These are phyloP conservation scores for Puccinia novopanici DNA, from an alignment of 1,284 basidiomycete genomes.

Conservation along the genomic window DNA sequence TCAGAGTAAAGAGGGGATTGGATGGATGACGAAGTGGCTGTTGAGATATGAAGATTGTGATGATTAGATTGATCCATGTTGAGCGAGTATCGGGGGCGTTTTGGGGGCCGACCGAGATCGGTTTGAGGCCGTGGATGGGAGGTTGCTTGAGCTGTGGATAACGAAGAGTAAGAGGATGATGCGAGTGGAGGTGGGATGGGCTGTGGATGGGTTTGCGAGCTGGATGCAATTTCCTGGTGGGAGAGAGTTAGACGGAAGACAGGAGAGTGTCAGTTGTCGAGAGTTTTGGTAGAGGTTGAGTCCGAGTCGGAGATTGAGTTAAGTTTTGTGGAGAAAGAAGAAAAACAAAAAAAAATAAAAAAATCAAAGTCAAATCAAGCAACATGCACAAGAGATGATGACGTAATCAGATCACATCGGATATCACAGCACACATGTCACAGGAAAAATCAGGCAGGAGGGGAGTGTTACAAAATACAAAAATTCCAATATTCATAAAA, in stretches of 20 bases:
- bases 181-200: not conserved
- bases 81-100: not conserved
- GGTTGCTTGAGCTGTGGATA: not conserved
- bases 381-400: not conserved
- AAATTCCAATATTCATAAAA: not conserved
- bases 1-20: not conserved
- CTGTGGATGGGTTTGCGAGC: not conserved
- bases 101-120: conserved; percentile 2
- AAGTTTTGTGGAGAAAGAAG: not conserved
- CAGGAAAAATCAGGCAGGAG: not conserved
- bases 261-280: not conserved
- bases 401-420: not conserved
- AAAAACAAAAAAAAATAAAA: not conserved
- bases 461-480: not conserved
- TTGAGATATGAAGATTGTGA: not conserved
- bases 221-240: not conserved
- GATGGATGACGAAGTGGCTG: not conserved
- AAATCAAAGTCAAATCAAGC: not conserved
- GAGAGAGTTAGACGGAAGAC: not conserved
- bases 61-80: conserved; percentile 11
- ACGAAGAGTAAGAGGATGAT: no score
- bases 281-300: not conserved
- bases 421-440: not conserved
- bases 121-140: not conserved
- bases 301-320: not conserved